These are phyloP conservation scores for Myxozyma mucilagina DNA, from an alignment of 805 yeast genomes.

Conservation along the genomic window DNA sequence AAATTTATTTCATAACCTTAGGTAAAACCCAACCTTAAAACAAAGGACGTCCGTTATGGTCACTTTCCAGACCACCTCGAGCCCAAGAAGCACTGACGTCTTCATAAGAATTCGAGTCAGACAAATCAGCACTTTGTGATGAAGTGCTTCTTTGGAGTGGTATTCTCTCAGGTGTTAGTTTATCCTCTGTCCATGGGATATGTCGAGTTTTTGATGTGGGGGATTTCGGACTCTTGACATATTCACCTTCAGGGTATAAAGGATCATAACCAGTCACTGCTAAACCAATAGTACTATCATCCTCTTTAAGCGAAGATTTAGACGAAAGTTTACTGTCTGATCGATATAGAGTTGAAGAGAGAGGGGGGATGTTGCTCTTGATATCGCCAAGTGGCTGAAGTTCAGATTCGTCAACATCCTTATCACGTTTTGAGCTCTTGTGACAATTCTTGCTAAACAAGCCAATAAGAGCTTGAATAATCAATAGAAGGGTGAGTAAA, in stretches of 20 bases:
- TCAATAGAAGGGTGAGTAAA: constrained; percentile 34
- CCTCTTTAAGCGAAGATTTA: too few relatives aligned
- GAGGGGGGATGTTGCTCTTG: background rate
- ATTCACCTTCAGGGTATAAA: background rate
- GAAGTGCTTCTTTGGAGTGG: constrained; percentile 3
- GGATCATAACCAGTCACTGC: constrained; percentile 23
- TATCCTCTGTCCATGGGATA: constrained; percentile 17
- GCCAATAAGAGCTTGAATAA: constrained; percentile 24
- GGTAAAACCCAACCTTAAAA: background rate
- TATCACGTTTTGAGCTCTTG: background rate
- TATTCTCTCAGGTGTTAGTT: background rate
- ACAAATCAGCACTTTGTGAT: background rate
- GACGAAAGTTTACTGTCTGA: background rate
- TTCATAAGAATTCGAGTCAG: background rate
- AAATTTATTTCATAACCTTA: too few relatives aligned
- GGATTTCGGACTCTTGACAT: background rate
- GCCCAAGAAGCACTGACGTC: background rate
- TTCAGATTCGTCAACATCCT: constrained; percentile 7
- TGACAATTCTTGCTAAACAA: constrained; percentile 3
- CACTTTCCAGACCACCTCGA: constrained; percentile 8
- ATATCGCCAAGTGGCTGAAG: constrained; percentile 13
- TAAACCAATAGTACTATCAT: constrained; percentile 9
- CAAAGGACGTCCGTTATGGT: constrained; percentile 19
- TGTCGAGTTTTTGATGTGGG: background rate
- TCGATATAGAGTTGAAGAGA: background rate